Percentiles rank a stretch among this genome's conserved stretches.
phyloP scores from a whole-genome alignment of 2,329 filamentous ascomycete genomes.

The Aspergillus pseudonomiae region DNA sequence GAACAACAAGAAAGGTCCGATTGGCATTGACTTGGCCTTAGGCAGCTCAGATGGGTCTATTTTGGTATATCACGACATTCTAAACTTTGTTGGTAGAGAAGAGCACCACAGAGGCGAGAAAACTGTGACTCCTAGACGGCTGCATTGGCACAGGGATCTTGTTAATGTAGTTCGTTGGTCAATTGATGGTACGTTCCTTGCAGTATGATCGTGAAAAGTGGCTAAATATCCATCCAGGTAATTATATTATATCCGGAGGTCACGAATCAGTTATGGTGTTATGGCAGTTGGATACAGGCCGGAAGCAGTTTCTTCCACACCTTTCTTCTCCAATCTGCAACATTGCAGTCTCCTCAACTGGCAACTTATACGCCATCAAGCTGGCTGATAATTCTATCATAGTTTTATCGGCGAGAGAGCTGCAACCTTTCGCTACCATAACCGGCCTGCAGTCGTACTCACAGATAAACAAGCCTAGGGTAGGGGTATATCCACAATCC shows the following conservation, averaged over 20 bases:
- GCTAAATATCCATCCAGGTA: constrained; percentile 59
- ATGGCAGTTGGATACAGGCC: constrained; percentile 89
- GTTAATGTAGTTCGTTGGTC: constrained; percentile 91
- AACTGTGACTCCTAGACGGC: constrained; percentile 59
- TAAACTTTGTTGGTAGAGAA: constrained; percentile 57
- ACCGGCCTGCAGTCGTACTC: constrained; percentile 71
- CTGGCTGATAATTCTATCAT: constrained; percentile 92
- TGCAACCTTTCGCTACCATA: constrained; percentile 81
- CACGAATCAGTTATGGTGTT: constrained; percentile 85
- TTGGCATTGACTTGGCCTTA: constrained; percentile 72
- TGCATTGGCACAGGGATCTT: constrained; percentile 89
- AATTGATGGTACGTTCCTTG: constrained; percentile 67
- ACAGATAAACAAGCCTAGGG: constrained; percentile 54
- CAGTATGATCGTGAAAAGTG: constrained; percentile 1
- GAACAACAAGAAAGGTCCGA: constrained; percentile 30
- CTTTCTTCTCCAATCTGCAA: constrained; percentile 82
- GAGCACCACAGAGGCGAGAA: constrained; percentile 49
- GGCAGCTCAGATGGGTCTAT: constrained; percentile 78
- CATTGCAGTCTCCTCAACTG: constrained; percentile 76
- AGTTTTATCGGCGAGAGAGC: constrained; percentile 84
- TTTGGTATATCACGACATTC: constrained; percentile 76
- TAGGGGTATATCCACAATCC: constrained; percentile 11
- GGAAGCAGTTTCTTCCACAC: constrained; percentile 85
- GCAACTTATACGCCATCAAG: constrained; percentile 80
- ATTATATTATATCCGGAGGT: constrained; percentile 93